Base-by-base conservation (phyloP, 2,329 filamentous ascomycete species). In the Colletotrichum graminicola region DNA sequence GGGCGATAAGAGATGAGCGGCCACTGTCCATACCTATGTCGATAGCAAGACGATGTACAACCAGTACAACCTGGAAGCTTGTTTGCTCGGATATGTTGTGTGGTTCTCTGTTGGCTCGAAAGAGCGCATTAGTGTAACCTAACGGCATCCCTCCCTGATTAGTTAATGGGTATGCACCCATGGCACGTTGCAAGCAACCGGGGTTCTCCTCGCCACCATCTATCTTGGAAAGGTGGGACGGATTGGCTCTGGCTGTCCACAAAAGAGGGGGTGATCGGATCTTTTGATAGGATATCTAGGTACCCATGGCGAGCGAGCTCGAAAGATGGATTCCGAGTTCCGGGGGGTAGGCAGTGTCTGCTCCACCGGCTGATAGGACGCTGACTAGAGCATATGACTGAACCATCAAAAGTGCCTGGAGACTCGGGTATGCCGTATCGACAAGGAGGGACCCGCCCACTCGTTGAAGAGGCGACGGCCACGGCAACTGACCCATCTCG, bases 341-440 rank as follows among this genome's bases (percentile, higher is more conserved):
- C 51, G 68, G 68, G 52, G 68, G 43, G 43, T 3, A 45, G 68
- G 47, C 29, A 36, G 29, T 32, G 29, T 54, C 54, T 59, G 68
- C 65, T 49, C 68, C 68, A 71, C 68, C 36, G 8, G 23, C 43
- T 59, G 68, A 71, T 71, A 71, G 69, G 65, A 41, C 39, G 36
- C 26, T 68, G 68, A 68, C 65, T 69, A 66, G 54, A 64, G 21
- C 36, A 63, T 41, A 59, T 64, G 45, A 67, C n/a, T n/a, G n/a
- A n/a, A n/a, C 16, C 3, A 36, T 56, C 41, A 62, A 49, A 56
- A 41, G 23, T 45, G 47, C 49, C 34, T 41, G 51, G 21, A n/a
- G 10, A 55, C 36, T 55, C 29, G 47, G 55, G 14, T 10, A 18
- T 14, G 32, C 26, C 12, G 21, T 29, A n/a, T 43, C 14, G 61